Percentiles rank a stretch among this genome's conserved stretches.
phyloP scores from a whole-genome alignment of 2,329 filamentous ascomycete genomes.

The Trichoderma simmonsii region DNA sequence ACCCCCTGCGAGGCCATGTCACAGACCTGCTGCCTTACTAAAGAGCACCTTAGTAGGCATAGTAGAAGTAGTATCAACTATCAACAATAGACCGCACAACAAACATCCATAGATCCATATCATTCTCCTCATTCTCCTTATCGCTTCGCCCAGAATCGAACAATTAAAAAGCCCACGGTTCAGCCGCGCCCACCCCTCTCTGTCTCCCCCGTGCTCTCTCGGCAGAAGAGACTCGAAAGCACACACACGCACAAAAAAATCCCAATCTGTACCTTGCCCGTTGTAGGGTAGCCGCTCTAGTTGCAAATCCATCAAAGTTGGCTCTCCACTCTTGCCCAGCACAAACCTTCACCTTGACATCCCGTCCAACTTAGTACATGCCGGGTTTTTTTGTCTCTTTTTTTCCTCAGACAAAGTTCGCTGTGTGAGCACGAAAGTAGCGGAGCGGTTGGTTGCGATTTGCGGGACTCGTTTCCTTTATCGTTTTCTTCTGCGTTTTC shows the following conservation, averaged over 20 bases:
- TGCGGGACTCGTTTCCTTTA: conserved; percentile 26
- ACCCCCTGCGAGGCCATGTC: background rate
- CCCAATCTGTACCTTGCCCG: conserved; percentile 5
- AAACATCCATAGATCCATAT: background rate
- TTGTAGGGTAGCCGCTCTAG: conserved; percentile 14
- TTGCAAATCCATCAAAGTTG: background rate
- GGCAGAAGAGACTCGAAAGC: background rate
- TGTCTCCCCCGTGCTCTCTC: background rate
- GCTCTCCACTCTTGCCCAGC: conserved; percentile 16
- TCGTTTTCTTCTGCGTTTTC: conserved; percentile 24
- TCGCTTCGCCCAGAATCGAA: background rate
- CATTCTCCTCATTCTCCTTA: background rate
- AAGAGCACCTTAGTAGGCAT: background rate
- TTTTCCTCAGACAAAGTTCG: conserved; percentile 17
- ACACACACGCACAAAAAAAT: background rate
- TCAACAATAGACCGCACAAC: background rate
- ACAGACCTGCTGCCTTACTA: background rate
- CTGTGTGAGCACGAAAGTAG: conserved; percentile 17
- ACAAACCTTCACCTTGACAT: conserved; percentile 19
- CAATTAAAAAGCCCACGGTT: background rate
- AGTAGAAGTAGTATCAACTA: background rate
- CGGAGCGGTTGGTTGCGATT: conserved; percentile 26
- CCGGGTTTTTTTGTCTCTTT: conserved; percentile 14
- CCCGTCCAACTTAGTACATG: background rate
- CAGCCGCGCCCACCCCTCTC: background rate